Percentiles rank a stretch among this genome's conserved stretches.
phyloP scores from a whole-genome alignment of 2,329 filamentous ascomycete species.

The Camptophora hylomeconis region DNA sequence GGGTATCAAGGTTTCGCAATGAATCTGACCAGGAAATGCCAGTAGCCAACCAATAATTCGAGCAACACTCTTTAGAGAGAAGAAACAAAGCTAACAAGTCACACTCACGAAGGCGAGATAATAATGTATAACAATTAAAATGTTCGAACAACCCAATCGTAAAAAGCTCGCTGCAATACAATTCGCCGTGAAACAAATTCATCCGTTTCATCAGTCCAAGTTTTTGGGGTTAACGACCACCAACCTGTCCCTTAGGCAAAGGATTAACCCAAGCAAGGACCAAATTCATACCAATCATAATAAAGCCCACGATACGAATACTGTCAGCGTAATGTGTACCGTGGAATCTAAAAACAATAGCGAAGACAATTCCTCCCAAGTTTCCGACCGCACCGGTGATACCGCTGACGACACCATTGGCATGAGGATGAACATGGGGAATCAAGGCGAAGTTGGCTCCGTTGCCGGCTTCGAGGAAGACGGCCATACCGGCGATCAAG shows the following conservation, averaged over 20 bases:
- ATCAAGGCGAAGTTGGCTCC: constrained; percentile 78
- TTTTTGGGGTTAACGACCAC: too few relatives aligned
- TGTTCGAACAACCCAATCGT: too few relatives aligned
- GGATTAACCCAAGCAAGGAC: constrained; percentile 51
- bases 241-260: constrained; percentile 41
- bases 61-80: too few relatives aligned
- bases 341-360: constrained; percentile 68
- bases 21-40: too few relatives aligned
- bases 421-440: constrained; percentile 70
- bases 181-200: too few relatives aligned
- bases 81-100: too few relatives aligned
- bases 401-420: constrained; percentile 69
- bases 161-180: too few relatives aligned
- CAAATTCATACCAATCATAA: constrained; percentile 59
- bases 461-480: constrained; percentile 77
- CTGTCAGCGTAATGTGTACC: constrained; percentile 54
- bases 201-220: too few relatives aligned
- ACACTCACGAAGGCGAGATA: too few relatives aligned
- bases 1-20: too few relatives aligned
- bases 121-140: too few relatives aligned
- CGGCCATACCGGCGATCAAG: constrained; percentile 60
- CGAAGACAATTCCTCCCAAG: constrained; percentile 71
- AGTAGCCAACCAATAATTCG: too few relatives aligned
- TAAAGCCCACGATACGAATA: constrained; percentile 71
- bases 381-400: constrained; percentile 70